These are phyloP conservation scores for Talaromyces marneffei DNA, from an alignment of 2,329 filamentous ascomycete species.

Conservation along the genomic window DNA sequence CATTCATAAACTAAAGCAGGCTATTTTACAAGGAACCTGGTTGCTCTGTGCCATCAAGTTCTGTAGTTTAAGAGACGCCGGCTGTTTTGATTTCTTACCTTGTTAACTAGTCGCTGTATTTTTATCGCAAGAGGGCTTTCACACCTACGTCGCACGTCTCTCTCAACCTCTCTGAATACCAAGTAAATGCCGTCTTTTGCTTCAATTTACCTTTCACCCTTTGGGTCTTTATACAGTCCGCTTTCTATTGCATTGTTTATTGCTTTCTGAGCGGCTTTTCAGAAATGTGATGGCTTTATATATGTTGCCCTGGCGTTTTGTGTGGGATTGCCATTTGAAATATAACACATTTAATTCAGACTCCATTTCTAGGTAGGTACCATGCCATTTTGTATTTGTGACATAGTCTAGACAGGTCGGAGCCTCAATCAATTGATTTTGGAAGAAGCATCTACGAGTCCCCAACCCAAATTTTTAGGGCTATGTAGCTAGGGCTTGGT, in stretches of 20 bases:
- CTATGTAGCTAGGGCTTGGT: too few relatives aligned
- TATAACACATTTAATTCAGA: not conserved
- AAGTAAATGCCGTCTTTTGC: not conserved
- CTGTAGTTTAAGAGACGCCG: not conserved
- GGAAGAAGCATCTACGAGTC: too few relatives aligned
- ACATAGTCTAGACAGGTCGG: too few relatives aligned
- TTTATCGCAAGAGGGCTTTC: not conserved
- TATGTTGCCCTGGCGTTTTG: slow-evolving; percentile 1
- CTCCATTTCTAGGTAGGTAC: not conserved
- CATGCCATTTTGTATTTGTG: not conserved
- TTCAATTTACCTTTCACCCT: not conserved
- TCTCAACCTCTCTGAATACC: not conserved
- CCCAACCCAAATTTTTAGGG: too few relatives aligned
- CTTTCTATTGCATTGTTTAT: not conserved
- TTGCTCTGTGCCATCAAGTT: not conserved
- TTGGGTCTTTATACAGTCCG: not conserved
- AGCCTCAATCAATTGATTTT: too few relatives aligned
- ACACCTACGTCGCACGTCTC: not conserved
- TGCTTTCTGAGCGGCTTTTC: not conserved
- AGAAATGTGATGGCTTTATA: not conserved
- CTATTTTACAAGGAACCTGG: not conserved
- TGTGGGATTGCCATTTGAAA: not conserved
- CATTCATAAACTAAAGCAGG: not conserved
- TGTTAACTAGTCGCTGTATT: slow-evolving; percentile 2
- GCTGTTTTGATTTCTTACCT: not conserved